phyloP scores from a whole-genome alignment of 176 grass and related monocot genomes.

The Oryza rufipogon region DNA sequence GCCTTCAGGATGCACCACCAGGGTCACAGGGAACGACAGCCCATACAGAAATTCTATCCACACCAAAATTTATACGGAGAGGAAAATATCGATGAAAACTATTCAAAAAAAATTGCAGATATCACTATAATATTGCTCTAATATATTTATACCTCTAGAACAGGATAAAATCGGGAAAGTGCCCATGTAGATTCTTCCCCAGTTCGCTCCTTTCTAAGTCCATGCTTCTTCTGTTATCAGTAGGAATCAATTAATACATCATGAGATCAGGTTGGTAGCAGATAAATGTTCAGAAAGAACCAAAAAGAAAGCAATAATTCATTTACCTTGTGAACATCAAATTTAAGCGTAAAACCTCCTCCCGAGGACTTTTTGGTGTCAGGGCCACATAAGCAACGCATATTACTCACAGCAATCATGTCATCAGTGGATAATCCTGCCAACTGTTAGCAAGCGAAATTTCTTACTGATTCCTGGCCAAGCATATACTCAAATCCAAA shows the following conservation, averaged over 20 bases:
- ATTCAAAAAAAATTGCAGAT: conserved; percentile 18
- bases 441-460: conserved; percentile 58
- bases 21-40: background rate
- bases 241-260: conserved; percentile 23
- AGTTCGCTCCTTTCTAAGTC: conserved; percentile 72
- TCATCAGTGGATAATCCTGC: conserved; percentile 93
- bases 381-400: conserved; percentile 74
- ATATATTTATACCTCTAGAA: conserved; percentile 75
- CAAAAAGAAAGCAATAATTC: background rate
- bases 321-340: conserved; percentile 88
- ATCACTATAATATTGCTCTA: conserved; percentile 6
- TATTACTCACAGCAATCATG: conserved; percentile 95
- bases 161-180: conserved; percentile 90
- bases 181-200: conserved; percentile 78
- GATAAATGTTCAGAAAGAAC: background rate
- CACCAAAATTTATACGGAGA: conserved; percentile 13
- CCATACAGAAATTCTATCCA: background rate
- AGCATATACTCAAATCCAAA: background rate
- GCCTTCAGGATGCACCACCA: background rate
- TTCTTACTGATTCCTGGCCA: conserved; percentile 18
- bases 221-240: conserved; percentile 75
- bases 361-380: conserved; percentile 80
- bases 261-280: conserved; percentile 26
- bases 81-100: conserved; percentile 23
- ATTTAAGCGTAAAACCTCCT: conserved; percentile 84